These are phyloP conservation scores for Anthracocystis setariae DNA, from an alignment of 1,284 basidiomycete species.

Conservation along the genomic window DNA sequence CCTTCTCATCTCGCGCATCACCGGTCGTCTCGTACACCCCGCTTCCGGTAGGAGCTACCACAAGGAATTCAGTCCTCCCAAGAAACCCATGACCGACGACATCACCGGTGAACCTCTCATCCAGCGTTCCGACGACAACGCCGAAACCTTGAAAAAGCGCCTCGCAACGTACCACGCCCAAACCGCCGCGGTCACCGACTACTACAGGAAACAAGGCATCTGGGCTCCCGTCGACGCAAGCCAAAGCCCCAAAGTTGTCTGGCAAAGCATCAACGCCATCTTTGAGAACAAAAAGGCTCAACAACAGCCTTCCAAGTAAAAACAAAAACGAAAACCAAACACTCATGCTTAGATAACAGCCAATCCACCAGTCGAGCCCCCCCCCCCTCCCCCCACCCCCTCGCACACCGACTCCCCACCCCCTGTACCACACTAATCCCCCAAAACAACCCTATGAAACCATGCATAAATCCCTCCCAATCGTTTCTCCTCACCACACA, in stretches of 20 bases:
- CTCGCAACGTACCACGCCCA: constrained; percentile 87
- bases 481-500: no score
- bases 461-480: no score
- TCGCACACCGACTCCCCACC: no score
- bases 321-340: no score
- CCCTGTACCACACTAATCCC: no score
- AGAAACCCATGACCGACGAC: constrained; percentile 93
- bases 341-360: no score
- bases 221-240: constrained; percentile 83
- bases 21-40: constrained; percentile 91
- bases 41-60: constrained; percentile 91
- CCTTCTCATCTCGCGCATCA: constrained; percentile 95
- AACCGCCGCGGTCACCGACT: constrained; percentile 94
- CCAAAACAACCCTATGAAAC: no score
- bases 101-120: constrained; percentile 91
- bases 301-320: constrained; percentile 15
- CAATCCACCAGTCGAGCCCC: no score
- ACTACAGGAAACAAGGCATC: constrained; percentile 86
- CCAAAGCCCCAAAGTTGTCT: constrained; percentile 89
- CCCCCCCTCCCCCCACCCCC: no score
- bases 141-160: constrained; percentile 88
- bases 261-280: constrained; percentile 77
- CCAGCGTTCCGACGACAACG: constrained; percentile 70
- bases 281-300: constrained; percentile 57
- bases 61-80: constrained; percentile 93